These are phyloP conservation scores for Mycosphaerella arachidis DNA, from an alignment of 2,329 filamentous ascomycete genomes.

Conservation along the genomic window DNA sequence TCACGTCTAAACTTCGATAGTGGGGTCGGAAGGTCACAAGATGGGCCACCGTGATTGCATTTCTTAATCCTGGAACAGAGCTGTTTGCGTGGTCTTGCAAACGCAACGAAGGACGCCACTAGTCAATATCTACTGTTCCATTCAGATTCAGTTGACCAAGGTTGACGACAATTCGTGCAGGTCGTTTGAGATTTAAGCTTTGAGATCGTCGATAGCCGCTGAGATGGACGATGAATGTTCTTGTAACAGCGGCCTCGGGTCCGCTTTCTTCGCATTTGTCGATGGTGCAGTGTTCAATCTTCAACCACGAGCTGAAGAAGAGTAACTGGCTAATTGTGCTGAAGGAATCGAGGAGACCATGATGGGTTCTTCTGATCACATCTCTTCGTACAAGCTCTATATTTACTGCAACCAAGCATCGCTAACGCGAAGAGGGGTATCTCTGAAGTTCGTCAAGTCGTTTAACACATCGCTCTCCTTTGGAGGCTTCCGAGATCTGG, in stretches of 20 bases:
- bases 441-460: neutral
- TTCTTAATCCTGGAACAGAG: neutral
- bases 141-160: neutral
- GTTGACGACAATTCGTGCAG: neutral
- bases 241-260: neutral
- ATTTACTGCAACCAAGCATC: neutral
- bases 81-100: neutral
- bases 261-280: neutral
- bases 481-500: too few relatives aligned
- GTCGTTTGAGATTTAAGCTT: neutral
- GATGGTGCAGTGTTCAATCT: neutral
- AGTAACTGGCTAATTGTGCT: too few relatives aligned
- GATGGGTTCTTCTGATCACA: neutral
- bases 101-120: neutral
- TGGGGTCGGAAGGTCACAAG: neutral
- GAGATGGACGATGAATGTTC: neutral
- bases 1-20: neutral
- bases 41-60: neutral
- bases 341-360: too few relatives aligned
- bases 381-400: neutral
- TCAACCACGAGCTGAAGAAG: too few relatives aligned
- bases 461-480: neutral
- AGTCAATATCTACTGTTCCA: neutral
- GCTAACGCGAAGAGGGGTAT: neutral
- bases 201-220: constrained; percentile 1